Percentiles rank a stretch among this genome's conserved stretches.
phyloP scores from a whole-genome alignment of 2,329 filamentous ascomycete genomes.

The Chaetomium sp. region DNA sequence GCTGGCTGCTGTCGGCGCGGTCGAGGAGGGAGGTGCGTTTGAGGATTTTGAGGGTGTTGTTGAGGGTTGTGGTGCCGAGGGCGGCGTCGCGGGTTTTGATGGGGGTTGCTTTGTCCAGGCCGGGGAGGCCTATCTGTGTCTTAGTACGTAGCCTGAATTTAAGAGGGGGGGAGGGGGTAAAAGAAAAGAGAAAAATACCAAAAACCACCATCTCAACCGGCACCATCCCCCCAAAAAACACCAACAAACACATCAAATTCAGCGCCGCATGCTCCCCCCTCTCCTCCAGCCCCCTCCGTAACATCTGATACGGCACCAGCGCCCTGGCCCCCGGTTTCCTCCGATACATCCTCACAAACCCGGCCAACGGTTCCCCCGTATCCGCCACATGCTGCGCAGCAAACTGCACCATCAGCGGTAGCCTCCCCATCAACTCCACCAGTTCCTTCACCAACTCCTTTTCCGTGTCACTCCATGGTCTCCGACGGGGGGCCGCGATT shows the following conservation, averaged over 20 bases:
- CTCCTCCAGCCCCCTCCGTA: constrained; percentile 43
- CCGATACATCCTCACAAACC: constrained; percentile 52
- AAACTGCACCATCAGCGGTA: constrained; percentile 63
- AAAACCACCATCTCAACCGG: constrained; percentile 60
- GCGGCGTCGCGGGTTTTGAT: constrained; percentile 38
- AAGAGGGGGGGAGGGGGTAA: background rate
- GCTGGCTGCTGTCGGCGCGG: constrained; percentile 40
- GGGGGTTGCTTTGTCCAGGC: constrained; percentile 39
- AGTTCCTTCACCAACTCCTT: constrained; percentile 52
- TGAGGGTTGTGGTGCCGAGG: constrained; percentile 33
- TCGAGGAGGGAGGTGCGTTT: constrained; percentile 48
- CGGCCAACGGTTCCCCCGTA: constrained; percentile 54
- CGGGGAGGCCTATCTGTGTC: constrained; percentile 34
- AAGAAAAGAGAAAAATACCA: constrained; percentile 32
- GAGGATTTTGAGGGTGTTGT: constrained; percentile 43
- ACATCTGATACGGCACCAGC: constrained; percentile 41
- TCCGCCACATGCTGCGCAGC: constrained; percentile 56
- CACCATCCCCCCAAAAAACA: constrained; percentile 58
- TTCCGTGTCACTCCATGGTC: constrained; percentile 49
- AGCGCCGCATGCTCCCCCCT: constrained; percentile 47
- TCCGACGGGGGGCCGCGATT: constrained; percentile 44
- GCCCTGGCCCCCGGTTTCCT: constrained; percentile 48
- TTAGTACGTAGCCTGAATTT: no score
- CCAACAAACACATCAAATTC: constrained; percentile 58
- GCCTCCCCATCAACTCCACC: constrained; percentile 55